phyloP scores from a whole-genome alignment of 805 yeast species.

The Candida verbasci region DNA sequence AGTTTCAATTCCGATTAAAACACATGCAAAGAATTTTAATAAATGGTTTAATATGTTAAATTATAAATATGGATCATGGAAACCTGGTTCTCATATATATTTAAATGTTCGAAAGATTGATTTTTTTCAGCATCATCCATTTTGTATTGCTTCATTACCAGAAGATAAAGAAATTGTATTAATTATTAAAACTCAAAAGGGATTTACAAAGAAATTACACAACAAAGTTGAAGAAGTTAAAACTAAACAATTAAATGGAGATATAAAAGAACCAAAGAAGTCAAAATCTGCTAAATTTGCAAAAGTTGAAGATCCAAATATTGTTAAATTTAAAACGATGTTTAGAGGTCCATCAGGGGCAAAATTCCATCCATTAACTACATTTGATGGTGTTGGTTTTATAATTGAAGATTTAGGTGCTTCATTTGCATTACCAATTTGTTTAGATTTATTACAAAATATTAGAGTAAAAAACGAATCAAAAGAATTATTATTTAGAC shows the following conservation, averaged over 20 bases:
- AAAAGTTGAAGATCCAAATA: slow-evolving; percentile 7
- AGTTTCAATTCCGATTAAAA: slow-evolving; percentile 33
- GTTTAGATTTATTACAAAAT: slow-evolving; percentile 33
- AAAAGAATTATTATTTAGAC: slow-evolving; percentile 31
- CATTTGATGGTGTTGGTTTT: slow-evolving; percentile 38
- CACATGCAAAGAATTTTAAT: slow-evolving; percentile 12
- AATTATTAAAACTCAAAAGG: slow-evolving; percentile 36
- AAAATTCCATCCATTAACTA: slow-evolving; percentile 32
- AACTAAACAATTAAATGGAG: slow-evolving; percentile 13
- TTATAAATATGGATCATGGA: slow-evolving; percentile 41
- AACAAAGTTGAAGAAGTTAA: slow-evolving; percentile 20
- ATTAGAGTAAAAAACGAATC: slow-evolving; percentile 20
- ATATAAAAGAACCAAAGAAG: slow-evolving; percentile 1
- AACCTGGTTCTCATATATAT: slow-evolving; percentile 44
- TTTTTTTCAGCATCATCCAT: slow-evolving; percentile 42
- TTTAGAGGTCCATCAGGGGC: slow-evolving; percentile 48
- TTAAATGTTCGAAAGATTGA: slow-evolving; percentile 37
- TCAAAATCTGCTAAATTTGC: neutral
- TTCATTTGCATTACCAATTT: slow-evolving; percentile 43
- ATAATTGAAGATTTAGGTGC: slow-evolving; percentile 45
- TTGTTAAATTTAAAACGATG: slow-evolving; percentile 25
- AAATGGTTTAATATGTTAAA: slow-evolving; percentile 25
- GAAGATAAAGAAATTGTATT: slow-evolving; percentile 36
- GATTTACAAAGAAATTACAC: slow-evolving; percentile 38
- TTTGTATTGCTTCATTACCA: slow-evolving; percentile 40